Evolutionary conservation across 1,284 basidiomycete genomes (phyloP), one percentile per base, ranked within the genome.

Genomic region (Ganoderma multipileum): DNA sequence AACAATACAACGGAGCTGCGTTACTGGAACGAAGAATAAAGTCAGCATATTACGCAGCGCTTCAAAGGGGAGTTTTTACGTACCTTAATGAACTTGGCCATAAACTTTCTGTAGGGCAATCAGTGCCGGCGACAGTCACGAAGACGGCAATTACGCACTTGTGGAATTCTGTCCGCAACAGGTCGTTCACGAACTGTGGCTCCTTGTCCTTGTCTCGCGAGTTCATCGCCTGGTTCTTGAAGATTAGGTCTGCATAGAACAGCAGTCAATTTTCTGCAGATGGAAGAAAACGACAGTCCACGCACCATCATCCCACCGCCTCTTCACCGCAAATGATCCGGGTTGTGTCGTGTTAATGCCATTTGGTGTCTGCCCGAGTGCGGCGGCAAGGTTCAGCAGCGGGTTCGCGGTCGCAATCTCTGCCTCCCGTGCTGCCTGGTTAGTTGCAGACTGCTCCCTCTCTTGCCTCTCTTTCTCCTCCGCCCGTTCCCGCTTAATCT

Each of bases 221-320:
- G 61, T 86, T 87, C 79, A 91, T 90, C 0, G 96, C 94, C 81
- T 98, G 96, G 79, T 98, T 98, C 84, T 98, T 98, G 88, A 98
- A 98, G 76, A 98, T 96, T 67, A 97, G 83, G 81, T 98, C 95
- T 95, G 69, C 16, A 63, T 41, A 67, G 38, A 36, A 62, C 18
- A 26, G 18, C 44, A 3, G 12, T 54, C 47, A 54, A 20, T 42
- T 20, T 38, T 11, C 38, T 26, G 14, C 44, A 59, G 55, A 20
- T 20, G 36, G 12, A 16, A 9, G n/a, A 23, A 50, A 30, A 28
- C 7, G 33, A 20, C 52, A 33, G 42, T 41, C 26, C 39, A 73
- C 87, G 58, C 36, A 94, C 93, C 95, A 77, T 98, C 96, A 78
- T 98, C 96, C 96, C 96, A 98, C 65, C 96, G 86, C 74, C 92